A percentile compares a stretch with the other conserved stretches of the same genome.
phyloP scores from a whole-genome alignment of 2,329 filamentous ascomycete species.

The Pseudogymnoascus sp. region DNA sequence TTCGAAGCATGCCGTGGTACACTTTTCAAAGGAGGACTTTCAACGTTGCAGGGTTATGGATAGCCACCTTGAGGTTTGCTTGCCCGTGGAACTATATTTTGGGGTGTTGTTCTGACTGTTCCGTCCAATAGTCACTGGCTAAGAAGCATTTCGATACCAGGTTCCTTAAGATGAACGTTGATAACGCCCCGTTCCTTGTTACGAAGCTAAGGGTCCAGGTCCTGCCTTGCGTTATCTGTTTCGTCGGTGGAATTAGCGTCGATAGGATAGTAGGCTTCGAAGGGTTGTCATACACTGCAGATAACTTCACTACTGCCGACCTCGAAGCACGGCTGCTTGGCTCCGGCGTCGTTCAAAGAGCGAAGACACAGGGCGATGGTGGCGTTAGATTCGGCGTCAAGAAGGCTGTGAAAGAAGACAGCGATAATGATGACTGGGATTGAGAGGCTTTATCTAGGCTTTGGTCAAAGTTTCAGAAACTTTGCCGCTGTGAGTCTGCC shows the following conservation, averaged over 20 bases:
- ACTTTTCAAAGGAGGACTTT: slow-evolving; percentile 36
- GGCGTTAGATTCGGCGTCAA: slow-evolving; percentile 27
- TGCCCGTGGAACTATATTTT: background rate
- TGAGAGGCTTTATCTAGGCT: slow-evolving; percentile 15
- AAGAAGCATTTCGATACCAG: slow-evolving; percentile 49
- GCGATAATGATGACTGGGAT: slow-evolving; percentile 42
- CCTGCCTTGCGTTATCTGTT: slow-evolving; percentile 48
- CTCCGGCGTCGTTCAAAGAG: slow-evolving; percentile 42
- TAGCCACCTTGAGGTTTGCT: slow-evolving; percentile 28
- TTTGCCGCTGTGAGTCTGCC: background rate
- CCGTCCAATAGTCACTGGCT: slow-evolving; percentile 35
- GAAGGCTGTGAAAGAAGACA: slow-evolving; percentile 31
- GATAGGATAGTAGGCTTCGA: slow-evolving; percentile 52
- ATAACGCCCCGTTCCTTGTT: slow-evolving; percentile 50
- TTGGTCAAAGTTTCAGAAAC: slow-evolving; percentile 3
- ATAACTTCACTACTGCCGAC: slow-evolving; percentile 45
- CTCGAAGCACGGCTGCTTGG: slow-evolving; percentile 42
- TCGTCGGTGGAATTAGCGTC: slow-evolving; percentile 44
- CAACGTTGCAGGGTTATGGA: slow-evolving; percentile 34
- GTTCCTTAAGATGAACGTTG: slow-evolving; percentile 49
- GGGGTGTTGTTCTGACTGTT: background rate
- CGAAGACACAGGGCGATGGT: slow-evolving; percentile 40
- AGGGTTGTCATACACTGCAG: slow-evolving; percentile 41
- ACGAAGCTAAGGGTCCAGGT: slow-evolving; percentile 49
- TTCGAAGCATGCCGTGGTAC: slow-evolving; percentile 31